Base-by-base conservation (phyloP, 73 alveolate species). In the Paramecium octaurelia region DNA sequence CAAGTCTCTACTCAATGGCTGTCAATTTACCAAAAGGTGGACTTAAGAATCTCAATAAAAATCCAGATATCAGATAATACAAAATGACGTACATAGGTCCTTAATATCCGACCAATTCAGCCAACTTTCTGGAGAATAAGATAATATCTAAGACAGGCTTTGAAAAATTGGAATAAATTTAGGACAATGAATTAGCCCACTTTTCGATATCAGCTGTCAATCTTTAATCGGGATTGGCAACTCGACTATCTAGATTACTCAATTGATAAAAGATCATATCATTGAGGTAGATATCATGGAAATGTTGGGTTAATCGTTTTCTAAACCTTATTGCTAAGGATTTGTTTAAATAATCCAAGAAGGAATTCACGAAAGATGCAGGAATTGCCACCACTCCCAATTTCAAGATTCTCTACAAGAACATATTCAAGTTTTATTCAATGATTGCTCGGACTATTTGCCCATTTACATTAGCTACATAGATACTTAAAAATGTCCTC, bases 21-120 rank as follows among this genome's bases (percentile, higher is more conserved):
- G 98, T 97, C 31, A 95, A 92, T 76, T 93, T 91, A 35, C 99
- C 98, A 92, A 97, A 97, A 23, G 99, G 96, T 12, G 99, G 99
- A 27, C 98, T 88, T 24, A 97, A 92, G 48, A 84, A 90, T 92
- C 96, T 92, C 34, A 97, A 88, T 85, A 95, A 42, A 40, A 95
- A 27, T 31, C 98, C 99, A 20, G 98, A 95, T 60, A 94, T 36
- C 59, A 97, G 92, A 86, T 97, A 89, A 64, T 83, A 70, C 10
- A 43, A 24, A 11, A 96, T 87, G 80, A 95, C 95, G 24, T 92
- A 50, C 24, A 93, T 88, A 8, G 99, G 99, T 34, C 99, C 99
- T 91, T 96, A 93, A 95, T 96, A 94, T 46, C 98, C 99, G 10
- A 97, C 98, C 5, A 96, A 93, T 83, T 96, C 98, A n/a, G 98